A percentile compares a stretch with the other conserved stretches of the same genome.
These are phyloP conservation scores for Metarhizium robertsii DNA, from an alignment of 2,329 filamentous ascomycete species.

Conservation along the genomic window DNA sequence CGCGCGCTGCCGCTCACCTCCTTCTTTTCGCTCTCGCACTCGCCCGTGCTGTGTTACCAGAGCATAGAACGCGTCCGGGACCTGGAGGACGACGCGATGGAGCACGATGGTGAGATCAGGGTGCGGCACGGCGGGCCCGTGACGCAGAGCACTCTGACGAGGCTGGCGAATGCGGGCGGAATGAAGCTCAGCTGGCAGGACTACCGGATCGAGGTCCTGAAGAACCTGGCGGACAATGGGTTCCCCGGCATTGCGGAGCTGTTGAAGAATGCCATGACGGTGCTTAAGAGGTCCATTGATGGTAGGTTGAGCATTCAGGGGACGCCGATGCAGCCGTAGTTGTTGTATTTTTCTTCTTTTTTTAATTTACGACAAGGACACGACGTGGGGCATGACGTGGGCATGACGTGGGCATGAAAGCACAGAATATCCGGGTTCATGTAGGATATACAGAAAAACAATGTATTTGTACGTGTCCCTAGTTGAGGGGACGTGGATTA, in stretches of 20 bases:
- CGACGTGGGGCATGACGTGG: background rate
- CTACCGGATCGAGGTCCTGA: slow-evolving; percentile 64
- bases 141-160: slow-evolving; percentile 54
- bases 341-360: background rate
- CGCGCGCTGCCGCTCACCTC: slow-evolving; percentile 34
- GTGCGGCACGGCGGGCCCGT: slow-evolving; percentile 58
- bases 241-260: slow-evolving; percentile 58
- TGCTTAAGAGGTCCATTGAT: slow-evolving; percentile 46
- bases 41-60: slow-evolving; percentile 45
- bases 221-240: slow-evolving; percentile 54
- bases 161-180: slow-evolving; percentile 57
- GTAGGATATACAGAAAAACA: background rate
- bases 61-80: slow-evolving; percentile 46
- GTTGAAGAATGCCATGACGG: slow-evolving; percentile 76
- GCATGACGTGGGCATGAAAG: no score
- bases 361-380: no score
- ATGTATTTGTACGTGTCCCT: background rate
- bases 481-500: background rate
- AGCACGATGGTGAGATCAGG: slow-evolving; percentile 27
- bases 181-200: slow-evolving; percentile 60
- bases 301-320: slow-evolving; percentile 15
- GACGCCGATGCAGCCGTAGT: slow-evolving; percentile 6
- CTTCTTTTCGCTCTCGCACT: slow-evolving; percentile 50
- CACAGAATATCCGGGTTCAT: no score
- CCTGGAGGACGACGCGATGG: slow-evolving; percentile 46